Base-by-base conservation (phyloP, 805 yeast species). In the Hanseniaspora pseudoguilliermondii region DNA sequence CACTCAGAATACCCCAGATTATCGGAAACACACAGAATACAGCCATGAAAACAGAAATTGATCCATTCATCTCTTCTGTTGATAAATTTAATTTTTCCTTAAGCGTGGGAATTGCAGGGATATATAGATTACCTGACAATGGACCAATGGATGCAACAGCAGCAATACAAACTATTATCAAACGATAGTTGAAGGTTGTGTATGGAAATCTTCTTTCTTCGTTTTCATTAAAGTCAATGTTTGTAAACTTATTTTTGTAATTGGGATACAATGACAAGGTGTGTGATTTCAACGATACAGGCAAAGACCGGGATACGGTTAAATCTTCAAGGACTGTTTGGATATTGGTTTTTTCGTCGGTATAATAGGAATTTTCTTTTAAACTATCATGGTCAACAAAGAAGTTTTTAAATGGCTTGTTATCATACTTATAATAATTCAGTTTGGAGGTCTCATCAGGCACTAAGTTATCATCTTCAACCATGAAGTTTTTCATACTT, bases 21-120 rank as follows among this genome's bases (percentile, higher is more conserved):
- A 80, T 61, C 0, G 84, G 84, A 0, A 80, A 76, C 25, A 80
- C 63, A 0, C 82, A 79, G 63, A 79, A 77, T 0, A 77, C 72
- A 2, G 71, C 75, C 83, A 79, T 79, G 59, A 78, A 79, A 0
- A 75, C 78, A 0, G 82, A 76, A 0, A 79, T 81, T 0, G 83
- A 78, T 2, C 79, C 80, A 64, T 79, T 77, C 39, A 79, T 75
- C 0, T 72, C 63, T 0, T 79, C 67, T 2, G 71, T 64, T 2
- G 76, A 71, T 1, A 71, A 71, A 10, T 68, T 41, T 57, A 76
- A 78, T 0, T 68, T 73, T 2, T 64, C 60, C 59, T 74, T 71
- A 25, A 78, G 62, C 8, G 72, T 64, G 2, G 80, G 81, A 8
- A 79, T 59, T 2, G 80, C 69, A 5, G 83, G 83, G 36, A 79